Evolutionary conservation across 2,329 filamentous ascomycete species (phyloP), one percentile per base, ranked within the genome.

Genomic region (Botrytis cinerea): DNA sequence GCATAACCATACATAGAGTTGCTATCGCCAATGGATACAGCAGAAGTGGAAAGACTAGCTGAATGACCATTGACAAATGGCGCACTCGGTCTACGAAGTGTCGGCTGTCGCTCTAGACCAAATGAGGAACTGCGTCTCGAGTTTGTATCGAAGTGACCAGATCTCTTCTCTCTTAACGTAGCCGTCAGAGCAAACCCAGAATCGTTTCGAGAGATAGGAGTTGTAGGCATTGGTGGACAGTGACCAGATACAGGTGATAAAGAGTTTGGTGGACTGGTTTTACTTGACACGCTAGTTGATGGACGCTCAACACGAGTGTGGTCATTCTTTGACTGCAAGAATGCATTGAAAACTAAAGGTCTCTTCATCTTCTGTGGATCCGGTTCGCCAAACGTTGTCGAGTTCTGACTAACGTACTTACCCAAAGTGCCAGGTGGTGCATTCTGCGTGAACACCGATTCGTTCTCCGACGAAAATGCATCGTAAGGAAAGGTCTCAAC

Each of bases 111-210:
- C 77, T 93, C 93, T 80, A 95, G 86, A 45, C 92, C 93, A 82
- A 97, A 97, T 1, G 95, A 97, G n/a, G 95, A 97, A 84, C 95
- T 98, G 77, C 95, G 90, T 74, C 95, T 89, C n/a, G 92, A 92
- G 76, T 86, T 87, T 84, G 75, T 83, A 73, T 92, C 89, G 78
- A 98, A 97, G 81, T 98, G 94, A 1, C 93, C 95, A 4, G 96
- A 98, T 70, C 95, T 90, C 85, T 98, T 99, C 83, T 98, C 96
- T 46, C 94, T 90, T 73, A 99, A 85, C 7, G 93, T 97, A 28
- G 93, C 90, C 75, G 95, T 91, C 73, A 97, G 85, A 51, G 93
- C 93, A 82, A 96, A 97, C 2, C 94, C 95, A 7, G 95, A 98
- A 80, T 99, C 96, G 79, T 92, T 97, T 25, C 94, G 89, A 9